These are phyloP conservation scores for Drechmeria coniospora DNA, from an alignment of 2,329 filamentous ascomycete genomes.

Conservation along the genomic window DNA sequence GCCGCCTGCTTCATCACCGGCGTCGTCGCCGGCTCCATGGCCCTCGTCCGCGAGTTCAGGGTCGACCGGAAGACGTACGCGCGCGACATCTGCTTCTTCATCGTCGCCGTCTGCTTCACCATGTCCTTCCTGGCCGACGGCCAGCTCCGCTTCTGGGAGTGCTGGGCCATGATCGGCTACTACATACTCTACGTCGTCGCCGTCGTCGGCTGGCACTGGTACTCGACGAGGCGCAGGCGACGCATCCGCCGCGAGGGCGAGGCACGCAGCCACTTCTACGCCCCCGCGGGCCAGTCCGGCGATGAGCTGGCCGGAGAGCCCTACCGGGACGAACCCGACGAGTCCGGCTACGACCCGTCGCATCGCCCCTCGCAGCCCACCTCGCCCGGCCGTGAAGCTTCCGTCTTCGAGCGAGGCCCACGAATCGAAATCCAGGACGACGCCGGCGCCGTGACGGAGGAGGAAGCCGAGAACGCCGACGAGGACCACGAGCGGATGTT, in stretches of 20 bases:
- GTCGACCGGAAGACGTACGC: slow-evolving; percentile 84
- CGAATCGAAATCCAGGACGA: slow-evolving; percentile 29
- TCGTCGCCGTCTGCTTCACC: slow-evolving; percentile 71
- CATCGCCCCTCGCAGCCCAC: slow-evolving; percentile 6
- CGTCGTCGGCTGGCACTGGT: slow-evolving; percentile 90
- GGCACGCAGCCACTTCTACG: slow-evolving; percentile 59
- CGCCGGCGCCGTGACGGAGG: slow-evolving; percentile 24
- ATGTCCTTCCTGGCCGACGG: slow-evolving; percentile 81
- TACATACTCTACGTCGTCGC: slow-evolving; percentile 80
- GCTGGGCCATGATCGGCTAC: slow-evolving; percentile 74
- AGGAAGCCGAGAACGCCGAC: slow-evolving; percentile 33
- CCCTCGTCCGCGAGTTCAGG: slow-evolving; percentile 83
- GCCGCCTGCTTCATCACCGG: slow-evolving; percentile 93
- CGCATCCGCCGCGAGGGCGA: slow-evolving; percentile 51
- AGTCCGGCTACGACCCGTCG: slow-evolving; percentile 9
- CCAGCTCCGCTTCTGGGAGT: slow-evolving; percentile 75
- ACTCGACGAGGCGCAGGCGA: slow-evolving; percentile 45
- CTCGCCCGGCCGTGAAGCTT: slow-evolving; percentile 20
- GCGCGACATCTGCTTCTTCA: slow-evolving; percentile 84
- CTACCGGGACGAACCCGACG: slow-evolving; percentile 46
- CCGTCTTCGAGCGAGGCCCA: slow-evolving; percentile 27
- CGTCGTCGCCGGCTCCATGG: slow-evolving; percentile 95
- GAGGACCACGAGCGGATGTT: slow-evolving; percentile 46
- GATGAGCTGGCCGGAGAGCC: slow-evolving; percentile 40
- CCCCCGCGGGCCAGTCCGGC: slow-evolving; percentile 29